Base-by-base conservation (phyloP, 2,329 filamentous ascomycete genomes). In the Aspergillaceae sp. region DNA sequence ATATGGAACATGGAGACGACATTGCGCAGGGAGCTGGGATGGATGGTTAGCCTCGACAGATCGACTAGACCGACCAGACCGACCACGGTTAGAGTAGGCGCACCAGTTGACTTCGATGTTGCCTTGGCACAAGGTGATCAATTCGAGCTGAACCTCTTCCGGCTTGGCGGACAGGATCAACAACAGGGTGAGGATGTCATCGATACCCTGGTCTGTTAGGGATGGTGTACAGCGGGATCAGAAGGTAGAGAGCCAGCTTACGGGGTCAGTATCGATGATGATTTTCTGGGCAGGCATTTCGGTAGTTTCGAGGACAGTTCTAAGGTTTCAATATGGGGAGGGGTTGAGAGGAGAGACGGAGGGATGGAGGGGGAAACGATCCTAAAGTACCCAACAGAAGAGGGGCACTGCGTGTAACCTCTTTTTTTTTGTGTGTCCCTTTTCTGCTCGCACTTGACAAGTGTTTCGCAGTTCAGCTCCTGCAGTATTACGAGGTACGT, bases 241-340 rank as follows among this genome's bases (percentile, higher is more conserved):
- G 9, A 11, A 42, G 35, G 28, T 2, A 19, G 41, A 34, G 40
- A 42, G 11, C 33, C 11, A 30, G 49, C 65, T 55, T 74, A 87
- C 90, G 71, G 91, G 91, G 64, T 97, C 92, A 2, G 91, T 97
- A 63, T 98, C 92, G 59, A 98, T 92, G 59, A 98, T 96, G 56
- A 98, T 83, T 59, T 84, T 82, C 58, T 80, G 81, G 29, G 82
- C 77, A 46, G 79, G 74, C 83, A 87, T 86, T 34, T 41, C 26
- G 30, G 19, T 19, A 19, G 19, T 19, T 19, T 19, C 19, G 19
- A 19, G 19, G 19, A 2, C 2, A 19, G 19, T 19, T 19, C 19
- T 19, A 2, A 19, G 19, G 19, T 19, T 19, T 19, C 19, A 19
- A 19, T 19, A 19, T 19, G 19, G 19, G 19, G 19, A 19, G 19